phyloP scores from a whole-genome alignment of 768 basidiomycete species.

The Suillus hirtellus region DNA sequence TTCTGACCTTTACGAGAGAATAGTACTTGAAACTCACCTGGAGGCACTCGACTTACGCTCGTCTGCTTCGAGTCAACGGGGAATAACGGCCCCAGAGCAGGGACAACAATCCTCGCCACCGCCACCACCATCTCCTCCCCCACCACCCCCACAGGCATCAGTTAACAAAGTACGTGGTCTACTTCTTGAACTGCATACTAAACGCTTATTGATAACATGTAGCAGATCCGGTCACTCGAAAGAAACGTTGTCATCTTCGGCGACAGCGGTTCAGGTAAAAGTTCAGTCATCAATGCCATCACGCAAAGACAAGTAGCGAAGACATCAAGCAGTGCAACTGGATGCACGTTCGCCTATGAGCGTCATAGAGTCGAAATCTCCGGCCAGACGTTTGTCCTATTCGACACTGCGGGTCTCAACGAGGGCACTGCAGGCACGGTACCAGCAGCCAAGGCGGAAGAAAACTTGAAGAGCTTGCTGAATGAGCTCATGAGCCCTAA shows the following conservation, averaged over 20 bases:
- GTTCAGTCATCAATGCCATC: background rate
- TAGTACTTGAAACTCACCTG: background rate
- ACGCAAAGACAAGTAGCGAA: background rate
- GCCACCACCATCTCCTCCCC: background rate
- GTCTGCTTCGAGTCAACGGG: background rate
- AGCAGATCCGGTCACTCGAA: background rate
- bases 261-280: background rate
- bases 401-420: conserved; percentile 42
- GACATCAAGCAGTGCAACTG: conserved; percentile 1
- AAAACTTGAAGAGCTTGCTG: conserved; percentile 22
- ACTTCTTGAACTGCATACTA: background rate
- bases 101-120: background rate
- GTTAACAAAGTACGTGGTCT: background rate
- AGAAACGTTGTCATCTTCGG: background rate
- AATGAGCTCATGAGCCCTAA: conserved; percentile 19
- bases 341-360: conserved; percentile 22
- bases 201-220: background rate
- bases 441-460: conserved; percentile 17
- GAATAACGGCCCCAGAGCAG: background rate
- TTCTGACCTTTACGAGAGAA: background rate
- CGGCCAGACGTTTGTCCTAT: conserved; percentile 16
- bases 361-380: conserved; percentile 9
- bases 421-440: conserved; percentile 23
- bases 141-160: background rate
- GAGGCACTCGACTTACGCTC: background rate